Evolutionary conservation across 1,139 yeast genomes (phyloP).

Genomic region (Suhomyces bolitotheri): DNA sequence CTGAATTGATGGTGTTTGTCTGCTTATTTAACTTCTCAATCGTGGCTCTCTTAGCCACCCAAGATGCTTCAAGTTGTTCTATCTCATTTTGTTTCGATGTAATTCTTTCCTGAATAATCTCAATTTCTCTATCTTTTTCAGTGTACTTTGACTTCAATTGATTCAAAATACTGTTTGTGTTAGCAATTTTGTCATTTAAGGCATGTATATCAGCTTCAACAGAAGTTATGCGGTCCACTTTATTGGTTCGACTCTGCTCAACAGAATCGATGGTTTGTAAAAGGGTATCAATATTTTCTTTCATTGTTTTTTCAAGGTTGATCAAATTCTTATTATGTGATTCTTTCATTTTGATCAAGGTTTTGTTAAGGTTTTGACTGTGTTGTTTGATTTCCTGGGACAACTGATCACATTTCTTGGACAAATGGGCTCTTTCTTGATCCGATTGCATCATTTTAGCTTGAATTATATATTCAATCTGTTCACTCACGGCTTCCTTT

Average conservation of each 20-base stretch:
- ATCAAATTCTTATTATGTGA: constrained; percentile 24
- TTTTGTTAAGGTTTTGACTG: constrained; percentile 24
- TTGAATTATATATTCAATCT: constrained; percentile 38
- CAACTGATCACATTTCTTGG: constrained; percentile 18
- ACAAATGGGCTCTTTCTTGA: constrained; percentile 23
- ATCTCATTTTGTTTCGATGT: constrained; percentile 14
- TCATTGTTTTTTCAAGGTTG: constrained; percentile 22
- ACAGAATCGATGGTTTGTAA: constrained; percentile 18
- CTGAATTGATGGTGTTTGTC: constrained; percentile 27
- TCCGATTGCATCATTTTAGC: constrained; percentile 29
- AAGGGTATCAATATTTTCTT: constrained; percentile 21
- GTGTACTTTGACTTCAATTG: constrained; percentile 15
- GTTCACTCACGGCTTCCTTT: constrained; percentile 34
- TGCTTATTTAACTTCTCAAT: constrained; percentile 10
- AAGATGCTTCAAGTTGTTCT: constrained; percentile 8
- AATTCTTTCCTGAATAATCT: constrained; percentile 17
- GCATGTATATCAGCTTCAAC: constrained; percentile 4
- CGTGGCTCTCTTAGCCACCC: constrained; percentile 5
- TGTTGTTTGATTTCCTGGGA: constrained; percentile 15
- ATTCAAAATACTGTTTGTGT: constrained; percentile 10
- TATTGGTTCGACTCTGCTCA: constrained; percentile 11
- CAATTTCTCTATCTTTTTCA: constrained; percentile 25
- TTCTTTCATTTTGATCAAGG: constrained; percentile 30
- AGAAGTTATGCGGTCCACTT: constrained; percentile 4
- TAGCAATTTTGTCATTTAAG: constrained; percentile 9